A percentile compares a stretch with the other conserved stretches of the same genome.
These are phyloP conservation scores for Metschnikowia lunata DNA, from an alignment of 805 yeast species.

Conservation along the genomic window DNA sequence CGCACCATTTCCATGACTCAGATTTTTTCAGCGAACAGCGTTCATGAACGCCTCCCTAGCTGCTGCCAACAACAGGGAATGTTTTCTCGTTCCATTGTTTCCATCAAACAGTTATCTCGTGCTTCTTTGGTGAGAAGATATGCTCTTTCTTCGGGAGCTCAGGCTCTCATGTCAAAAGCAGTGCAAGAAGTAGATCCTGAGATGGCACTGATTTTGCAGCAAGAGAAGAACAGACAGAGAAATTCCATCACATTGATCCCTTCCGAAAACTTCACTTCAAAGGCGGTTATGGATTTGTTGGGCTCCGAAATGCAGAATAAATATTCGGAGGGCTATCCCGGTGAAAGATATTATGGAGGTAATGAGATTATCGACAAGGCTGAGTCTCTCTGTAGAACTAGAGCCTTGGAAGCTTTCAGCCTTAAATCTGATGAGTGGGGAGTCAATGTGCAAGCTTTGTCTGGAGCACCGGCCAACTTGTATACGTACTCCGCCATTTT, in stretches of 20 bases:
- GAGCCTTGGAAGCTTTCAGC: constrained; percentile 83
- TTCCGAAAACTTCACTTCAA: constrained; percentile 93
- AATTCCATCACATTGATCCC: constrained; percentile 91
- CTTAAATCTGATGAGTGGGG: constrained; percentile 87
- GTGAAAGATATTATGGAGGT: constrained; percentile 97
- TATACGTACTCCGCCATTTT: constrained; percentile 86
- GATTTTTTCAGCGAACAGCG: background rate
- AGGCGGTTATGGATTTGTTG: constrained; percentile 87
- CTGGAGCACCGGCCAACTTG: constrained; percentile 96
- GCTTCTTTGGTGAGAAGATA: constrained; percentile 33
- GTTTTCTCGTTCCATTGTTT: constrained; percentile 29
- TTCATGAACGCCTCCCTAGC: too few species aligned
- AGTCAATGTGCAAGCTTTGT: constrained; percentile 90
- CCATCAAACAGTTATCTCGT: constrained; percentile 20
- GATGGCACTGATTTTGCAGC: constrained; percentile 69
- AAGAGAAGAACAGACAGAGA: constrained; percentile 82
- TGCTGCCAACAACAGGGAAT: constrained; percentile 11
- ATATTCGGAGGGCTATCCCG: constrained; percentile 98
- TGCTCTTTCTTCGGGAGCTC: constrained; percentile 66
- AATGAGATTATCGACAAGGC: constrained; percentile 90
- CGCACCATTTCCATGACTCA: background rate
- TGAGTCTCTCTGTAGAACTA: constrained; percentile 82
- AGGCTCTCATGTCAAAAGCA: constrained; percentile 59
- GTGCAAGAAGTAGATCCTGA: constrained; percentile 76
- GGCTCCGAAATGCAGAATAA: constrained; percentile 98